phyloP scores from a whole-genome alignment of 2,329 filamentous ascomycete genomes.

The Beauveria asiatica region DNA sequence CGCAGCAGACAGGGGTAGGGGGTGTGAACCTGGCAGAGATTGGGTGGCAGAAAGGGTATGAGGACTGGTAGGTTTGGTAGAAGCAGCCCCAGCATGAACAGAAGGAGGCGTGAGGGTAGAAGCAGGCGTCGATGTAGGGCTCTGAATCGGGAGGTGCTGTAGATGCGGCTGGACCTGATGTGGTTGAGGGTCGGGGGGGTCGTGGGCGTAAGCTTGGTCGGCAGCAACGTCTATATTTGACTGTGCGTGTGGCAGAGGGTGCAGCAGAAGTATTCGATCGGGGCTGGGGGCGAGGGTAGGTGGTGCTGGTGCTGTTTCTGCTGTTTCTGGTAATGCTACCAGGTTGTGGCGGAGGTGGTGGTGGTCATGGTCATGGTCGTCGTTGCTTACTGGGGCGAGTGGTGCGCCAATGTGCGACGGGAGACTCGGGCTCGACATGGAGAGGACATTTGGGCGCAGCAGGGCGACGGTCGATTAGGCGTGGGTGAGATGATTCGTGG shows the following conservation, averaged over 20 bases:
- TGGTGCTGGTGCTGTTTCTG: not conserved
- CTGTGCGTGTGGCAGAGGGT: not conserved
- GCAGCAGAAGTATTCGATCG: not conserved
- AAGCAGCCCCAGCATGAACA: not conserved
- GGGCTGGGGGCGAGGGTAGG: not conserved
- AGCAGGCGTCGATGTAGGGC: not conserved
- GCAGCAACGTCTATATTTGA: not conserved
- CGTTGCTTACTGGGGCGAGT: conserved; percentile 35
- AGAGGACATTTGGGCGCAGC: conserved; percentile 42
- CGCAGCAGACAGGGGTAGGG: conserved; percentile 8
- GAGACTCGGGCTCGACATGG: conserved; percentile 47
- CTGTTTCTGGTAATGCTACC: conserved; percentile 4
- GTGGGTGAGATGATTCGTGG: conserved; percentile 20
- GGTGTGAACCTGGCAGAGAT: not conserved
- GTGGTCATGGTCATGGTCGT: conserved; percentile 13
- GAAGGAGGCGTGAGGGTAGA: not conserved
- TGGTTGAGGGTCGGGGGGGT: not conserved
- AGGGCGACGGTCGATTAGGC: conserved; percentile 16
- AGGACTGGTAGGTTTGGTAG: not conserved
- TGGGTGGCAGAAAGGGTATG: not conserved
- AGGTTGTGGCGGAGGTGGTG: conserved; percentile 2
- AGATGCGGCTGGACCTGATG: not conserved
- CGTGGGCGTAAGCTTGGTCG: not conserved
- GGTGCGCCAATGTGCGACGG: conserved; percentile 48
- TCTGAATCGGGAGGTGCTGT: not conserved